Conservation (phyloP, 192 early-diverging fungal species). For the Coemansia sp. region DNA sequence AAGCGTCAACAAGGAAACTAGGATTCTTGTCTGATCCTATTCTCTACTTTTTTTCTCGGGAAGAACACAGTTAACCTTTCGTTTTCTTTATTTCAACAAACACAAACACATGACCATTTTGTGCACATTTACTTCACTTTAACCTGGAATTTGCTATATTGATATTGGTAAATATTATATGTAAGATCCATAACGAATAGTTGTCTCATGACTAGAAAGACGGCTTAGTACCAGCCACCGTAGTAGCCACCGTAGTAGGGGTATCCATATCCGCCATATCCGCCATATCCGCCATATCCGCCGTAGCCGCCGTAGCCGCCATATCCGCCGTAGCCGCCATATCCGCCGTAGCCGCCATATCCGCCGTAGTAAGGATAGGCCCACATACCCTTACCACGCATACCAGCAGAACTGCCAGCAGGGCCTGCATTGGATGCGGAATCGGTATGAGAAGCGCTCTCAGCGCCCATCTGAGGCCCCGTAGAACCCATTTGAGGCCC, state of each 20-base stretch:
- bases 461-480: conserved; percentile 19
- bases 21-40: neutral
- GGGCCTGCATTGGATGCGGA: conserved; percentile 33
- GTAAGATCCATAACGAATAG: neutral
- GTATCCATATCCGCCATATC: conserved; percentile 26
- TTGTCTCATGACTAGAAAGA: neutral
- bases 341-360: conserved; percentile 32
- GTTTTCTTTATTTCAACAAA: neutral
- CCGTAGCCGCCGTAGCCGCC: conserved; percentile 29
- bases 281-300: conserved; percentile 17
- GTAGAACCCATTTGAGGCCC: conserved; percentile 12
- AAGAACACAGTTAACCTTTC: conserved; percentile 5
- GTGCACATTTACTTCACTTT: no score
- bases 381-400: conserved; percentile 54
- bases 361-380: conserved; percentile 46
- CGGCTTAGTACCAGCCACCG: conserved; percentile 18
- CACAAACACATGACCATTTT: no score
- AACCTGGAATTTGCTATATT: neutral
- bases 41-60: conserved; percentile 3
- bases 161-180: neutral
- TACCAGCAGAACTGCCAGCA: conserved; percentile 50
- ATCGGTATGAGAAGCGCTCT: conserved; percentile 20
- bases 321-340: conserved; percentile 32
- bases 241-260: conserved; percentile 27
- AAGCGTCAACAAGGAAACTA: conserved; percentile 26